These are phyloP conservation scores for Apophysomyces elegans DNA, from an alignment of 371 early-diverging fungal genomes.

Conservation along the genomic window DNA sequence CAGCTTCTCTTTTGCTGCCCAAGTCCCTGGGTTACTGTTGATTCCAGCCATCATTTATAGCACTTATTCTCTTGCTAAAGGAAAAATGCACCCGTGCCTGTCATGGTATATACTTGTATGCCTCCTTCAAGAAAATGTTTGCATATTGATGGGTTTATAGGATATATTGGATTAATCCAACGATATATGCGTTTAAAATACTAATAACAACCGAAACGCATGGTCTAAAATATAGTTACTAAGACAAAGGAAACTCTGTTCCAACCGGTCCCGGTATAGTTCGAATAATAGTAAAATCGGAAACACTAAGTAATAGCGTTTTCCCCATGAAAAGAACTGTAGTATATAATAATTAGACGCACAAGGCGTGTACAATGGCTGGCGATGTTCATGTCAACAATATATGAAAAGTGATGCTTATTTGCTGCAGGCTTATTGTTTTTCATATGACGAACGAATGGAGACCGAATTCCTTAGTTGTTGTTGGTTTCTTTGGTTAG, in stretches of 20 bases:
- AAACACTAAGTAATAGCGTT: slow-evolving; percentile 1
- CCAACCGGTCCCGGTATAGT: slow-evolving; percentile 39
- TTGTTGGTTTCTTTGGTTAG: slow-evolving; percentile 37
- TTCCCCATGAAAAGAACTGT: no score
- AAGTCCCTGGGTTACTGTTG: slow-evolving; percentile 58
- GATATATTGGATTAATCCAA: slow-evolving; percentile 53
- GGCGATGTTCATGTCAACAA: slow-evolving; percentile 45
- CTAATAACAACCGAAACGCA: slow-evolving; percentile 64
- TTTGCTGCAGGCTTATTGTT: slow-evolving; percentile 18
- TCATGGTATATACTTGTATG: no score
- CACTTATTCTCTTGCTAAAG: slow-evolving; percentile 69
- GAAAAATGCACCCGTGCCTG: slow-evolving; percentile 72
- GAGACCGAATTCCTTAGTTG: slow-evolving; percentile 45
- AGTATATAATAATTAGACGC: slow-evolving; percentile 34
- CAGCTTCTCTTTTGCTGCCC: slow-evolving; percentile 59
- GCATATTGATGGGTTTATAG: no score
- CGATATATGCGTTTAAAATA: slow-evolving; percentile 60
- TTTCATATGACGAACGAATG: slow-evolving; percentile 26
- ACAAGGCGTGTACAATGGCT: slow-evolving; percentile 51
- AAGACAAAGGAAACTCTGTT: slow-evolving; percentile 37
- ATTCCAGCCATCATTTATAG: slow-evolving; percentile 61
- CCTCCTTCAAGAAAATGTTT: no score
- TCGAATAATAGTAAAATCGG: no score
- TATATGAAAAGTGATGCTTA: slow-evolving; percentile 53
- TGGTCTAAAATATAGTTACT: slow-evolving; percentile 27